These are phyloP conservation scores for Russula lepida DNA, from an alignment of 768 basidiomycete genomes.

Conservation along the genomic window DNA sequence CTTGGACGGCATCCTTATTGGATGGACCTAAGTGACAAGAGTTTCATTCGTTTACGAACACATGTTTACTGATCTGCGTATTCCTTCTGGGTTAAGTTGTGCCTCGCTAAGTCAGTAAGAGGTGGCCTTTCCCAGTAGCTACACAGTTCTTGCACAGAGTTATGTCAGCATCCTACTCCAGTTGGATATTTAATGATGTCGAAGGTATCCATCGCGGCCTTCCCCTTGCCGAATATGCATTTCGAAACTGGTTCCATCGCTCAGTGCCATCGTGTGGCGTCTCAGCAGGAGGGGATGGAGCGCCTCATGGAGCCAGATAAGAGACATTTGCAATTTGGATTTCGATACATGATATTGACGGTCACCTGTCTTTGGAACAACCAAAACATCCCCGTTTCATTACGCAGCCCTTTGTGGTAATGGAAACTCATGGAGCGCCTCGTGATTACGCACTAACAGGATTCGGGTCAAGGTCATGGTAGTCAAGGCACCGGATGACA, in stretches of 20 bases:
- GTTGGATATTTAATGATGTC: background rate
- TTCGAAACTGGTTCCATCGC: background rate
- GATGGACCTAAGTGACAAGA: too few species aligned
- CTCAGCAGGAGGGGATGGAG: background rate
- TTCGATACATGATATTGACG: background rate
- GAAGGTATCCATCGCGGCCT: background rate
- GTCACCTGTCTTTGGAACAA: background rate
- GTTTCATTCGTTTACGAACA: too few species aligned
- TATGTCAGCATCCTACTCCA: background rate
- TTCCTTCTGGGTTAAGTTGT: too few species aligned
- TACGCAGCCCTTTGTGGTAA: background rate
- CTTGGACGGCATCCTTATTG: too few species aligned
- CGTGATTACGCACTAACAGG: background rate
- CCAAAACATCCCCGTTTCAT: background rate
- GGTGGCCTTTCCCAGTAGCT: background rate
- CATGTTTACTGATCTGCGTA: too few species aligned
- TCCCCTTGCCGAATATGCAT: background rate
- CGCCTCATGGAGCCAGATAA: background rate
- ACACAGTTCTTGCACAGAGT: background rate
- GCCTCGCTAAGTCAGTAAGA: background rate
- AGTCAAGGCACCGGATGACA: background rate
- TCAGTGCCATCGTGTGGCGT: background rate
- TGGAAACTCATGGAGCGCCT: background rate
- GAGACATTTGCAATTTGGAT: background rate
- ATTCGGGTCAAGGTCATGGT: background rate